Evolutionary conservation across 2,329 filamentous ascomycete genomes (phyloP).

Genomic region (Penicillium sp.): DNA sequence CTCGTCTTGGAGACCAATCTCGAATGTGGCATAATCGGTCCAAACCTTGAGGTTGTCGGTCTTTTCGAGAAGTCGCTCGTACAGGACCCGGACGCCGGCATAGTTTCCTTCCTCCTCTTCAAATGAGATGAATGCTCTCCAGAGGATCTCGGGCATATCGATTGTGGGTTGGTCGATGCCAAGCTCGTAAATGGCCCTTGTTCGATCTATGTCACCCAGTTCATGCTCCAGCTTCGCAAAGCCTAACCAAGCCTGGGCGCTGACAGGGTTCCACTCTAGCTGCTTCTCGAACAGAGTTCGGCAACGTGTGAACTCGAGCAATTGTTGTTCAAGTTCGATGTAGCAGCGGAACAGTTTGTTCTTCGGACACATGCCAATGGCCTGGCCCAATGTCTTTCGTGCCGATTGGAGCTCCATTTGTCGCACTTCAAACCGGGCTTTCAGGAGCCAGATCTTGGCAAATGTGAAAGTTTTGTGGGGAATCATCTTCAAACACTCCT

Average conservation of each 20-base stretch:
- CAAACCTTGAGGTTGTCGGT: conserved; percentile 99
- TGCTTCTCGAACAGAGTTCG: conserved; percentile 92
- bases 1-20: conserved; percentile 79
- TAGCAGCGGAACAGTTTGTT: conserved; percentile 94
- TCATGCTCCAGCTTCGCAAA: conserved; percentile 92
- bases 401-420: conserved; percentile 79
- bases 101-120: conserved; percentile 95
- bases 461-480: conserved; percentile 98
- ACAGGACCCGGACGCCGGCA: conserved; percentile 75
- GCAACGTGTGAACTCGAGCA: conserved; percentile 92
- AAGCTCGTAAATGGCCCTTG: conserved; percentile 88
- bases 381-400: conserved; percentile 84
- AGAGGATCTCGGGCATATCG: conserved; percentile 96
- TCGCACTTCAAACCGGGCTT: conserved; percentile 89
- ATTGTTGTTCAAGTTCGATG: conserved; percentile 85
- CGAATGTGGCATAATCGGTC: conserved; percentile 98
- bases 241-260: conserved; percentile 93
- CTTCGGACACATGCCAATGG: conserved; percentile 93
- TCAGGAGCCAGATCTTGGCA: conserved; percentile 92
- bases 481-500: conserved; percentile 81
- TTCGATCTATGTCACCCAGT: conserved; percentile 84
- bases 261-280: conserved; percentile 86
- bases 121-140: conserved; percentile 99
- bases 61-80: conserved; percentile 88
- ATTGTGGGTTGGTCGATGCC: conserved; percentile 79